Conservation (phyloP, 192 early-diverging fungal species). For the Umbelopsis isabellina region DNA sequence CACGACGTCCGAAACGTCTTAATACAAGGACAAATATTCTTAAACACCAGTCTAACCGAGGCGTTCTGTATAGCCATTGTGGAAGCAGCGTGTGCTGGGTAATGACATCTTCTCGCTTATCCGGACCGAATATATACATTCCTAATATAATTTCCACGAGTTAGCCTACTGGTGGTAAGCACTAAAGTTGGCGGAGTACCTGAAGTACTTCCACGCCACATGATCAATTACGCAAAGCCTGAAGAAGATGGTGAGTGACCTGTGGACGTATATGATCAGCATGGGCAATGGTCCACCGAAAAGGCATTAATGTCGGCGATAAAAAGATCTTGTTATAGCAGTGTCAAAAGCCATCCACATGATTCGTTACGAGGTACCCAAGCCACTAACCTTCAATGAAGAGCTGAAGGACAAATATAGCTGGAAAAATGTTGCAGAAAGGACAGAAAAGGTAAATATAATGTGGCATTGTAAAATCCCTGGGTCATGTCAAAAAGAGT, state of each 20-base stretch:
- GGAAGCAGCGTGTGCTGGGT: slow-evolving; percentile 95
- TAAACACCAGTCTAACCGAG: slow-evolving; percentile 97
- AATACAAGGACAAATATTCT: slow-evolving; percentile 91
- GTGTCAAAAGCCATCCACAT: slow-evolving; percentile 71
- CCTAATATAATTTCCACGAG: not conserved
- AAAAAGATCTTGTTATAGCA: slow-evolving; percentile 67
- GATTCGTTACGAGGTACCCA: slow-evolving; percentile 65
- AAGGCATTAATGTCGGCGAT: slow-evolving; percentile 22
- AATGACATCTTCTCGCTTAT: slow-evolving; percentile 27
- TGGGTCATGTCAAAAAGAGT: not conserved
- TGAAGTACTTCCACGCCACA: slow-evolving; percentile 90
- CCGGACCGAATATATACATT: not conserved
- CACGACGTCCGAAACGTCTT: slow-evolving; percentile 86
- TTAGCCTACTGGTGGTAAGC: slow-evolving; percentile 87
- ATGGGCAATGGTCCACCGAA: not conserved
- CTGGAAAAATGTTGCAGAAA: slow-evolving; percentile 93
- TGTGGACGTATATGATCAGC: not conserved
- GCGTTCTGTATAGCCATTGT: slow-evolving; percentile 99
- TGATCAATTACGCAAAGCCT: slow-evolving; percentile 91
- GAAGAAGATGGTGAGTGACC: slow-evolving; percentile 74
- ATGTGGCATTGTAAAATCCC: not conserved
- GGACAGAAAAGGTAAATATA: slow-evolving; percentile 74
- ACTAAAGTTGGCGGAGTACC: slow-evolving; percentile 97
- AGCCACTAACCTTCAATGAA: slow-evolving; percentile 74
- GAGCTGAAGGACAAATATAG: slow-evolving; percentile 93